These are phyloP conservation scores for Trichoderma virens DNA, from an alignment of 495 filamentous ascomycete species.

Conservation along the genomic window DNA sequence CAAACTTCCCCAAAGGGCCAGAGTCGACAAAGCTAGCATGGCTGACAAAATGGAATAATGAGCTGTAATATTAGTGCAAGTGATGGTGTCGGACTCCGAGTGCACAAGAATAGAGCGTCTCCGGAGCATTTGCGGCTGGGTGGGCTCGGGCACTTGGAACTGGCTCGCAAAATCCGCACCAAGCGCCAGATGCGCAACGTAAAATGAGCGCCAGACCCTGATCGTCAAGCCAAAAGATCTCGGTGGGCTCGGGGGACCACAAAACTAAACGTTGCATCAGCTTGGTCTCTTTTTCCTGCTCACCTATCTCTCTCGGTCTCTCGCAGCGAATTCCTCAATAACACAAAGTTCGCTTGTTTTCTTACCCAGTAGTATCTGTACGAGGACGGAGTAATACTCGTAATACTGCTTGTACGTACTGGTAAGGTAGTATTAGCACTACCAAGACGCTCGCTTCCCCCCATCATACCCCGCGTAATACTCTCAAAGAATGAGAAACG, in stretches of 20 bases:
- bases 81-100: not conserved
- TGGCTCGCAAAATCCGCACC: not conserved
- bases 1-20: not conserved
- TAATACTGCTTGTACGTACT: no score
- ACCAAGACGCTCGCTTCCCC: not conserved
- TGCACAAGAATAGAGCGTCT: not conserved
- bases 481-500: not conserved
- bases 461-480: constrained; percentile 2
- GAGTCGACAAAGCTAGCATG: not conserved
- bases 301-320: no score
- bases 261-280: constrained; percentile 1
- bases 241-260: not conserved
- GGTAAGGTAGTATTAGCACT: no score
- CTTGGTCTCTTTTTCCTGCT: not conserved
- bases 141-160: not conserved
- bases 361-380: no score
- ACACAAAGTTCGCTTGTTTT: no score
- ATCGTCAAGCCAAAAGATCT: constrained; percentile 4
- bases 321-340: no score
- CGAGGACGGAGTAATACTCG: no score
- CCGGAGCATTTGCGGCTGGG: not conserved
- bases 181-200: not conserved
- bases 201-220: not conserved
- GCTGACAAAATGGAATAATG: not conserved
- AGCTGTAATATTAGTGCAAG: not conserved